Percentiles rank a stretch among this genome's conserved stretches.
Evolutionary conservation across 73 alveolate genomes (phyloP).

Genomic region (Paraurostyla sp.): DNA sequence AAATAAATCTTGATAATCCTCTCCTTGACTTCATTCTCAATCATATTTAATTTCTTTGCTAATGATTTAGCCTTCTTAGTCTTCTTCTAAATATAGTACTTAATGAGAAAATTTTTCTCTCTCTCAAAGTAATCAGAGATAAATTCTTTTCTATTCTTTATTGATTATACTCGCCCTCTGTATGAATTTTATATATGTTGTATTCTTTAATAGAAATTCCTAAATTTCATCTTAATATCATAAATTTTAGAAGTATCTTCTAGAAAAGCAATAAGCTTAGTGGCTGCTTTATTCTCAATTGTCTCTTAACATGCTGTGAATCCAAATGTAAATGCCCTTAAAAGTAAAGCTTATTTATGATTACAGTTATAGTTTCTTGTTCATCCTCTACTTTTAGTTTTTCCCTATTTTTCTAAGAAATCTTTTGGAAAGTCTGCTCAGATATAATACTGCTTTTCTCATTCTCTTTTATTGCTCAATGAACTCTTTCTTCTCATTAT

Average conservation of each 20-base stretch:
- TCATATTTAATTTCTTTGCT: not conserved
- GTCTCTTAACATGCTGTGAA: not conserved
- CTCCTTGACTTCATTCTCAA: constrained; percentile 20
- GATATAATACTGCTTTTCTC: not conserved
- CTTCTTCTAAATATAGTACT: constrained; percentile 13
- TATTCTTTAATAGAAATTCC: not conserved
- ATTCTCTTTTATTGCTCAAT: not conserved
- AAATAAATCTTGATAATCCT: constrained; percentile 1
- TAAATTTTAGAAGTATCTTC: constrained; percentile 27
- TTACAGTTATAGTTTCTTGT: not conserved
- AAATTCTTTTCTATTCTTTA: not conserved
- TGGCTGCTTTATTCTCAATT: constrained; percentile 9
- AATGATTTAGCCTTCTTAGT: not conserved
- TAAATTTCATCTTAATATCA: constrained; percentile 15
- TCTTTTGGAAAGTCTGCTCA: constrained; percentile 9
- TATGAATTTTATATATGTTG: constrained; percentile 1
- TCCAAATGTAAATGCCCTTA: not conserved
- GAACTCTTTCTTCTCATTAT: not conserved
- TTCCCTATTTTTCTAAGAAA: not conserved
- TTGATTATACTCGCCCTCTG: not conserved
- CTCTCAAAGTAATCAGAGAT: constrained; percentile 13
- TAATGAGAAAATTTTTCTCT: constrained; percentile 12
- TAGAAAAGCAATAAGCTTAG: not conserved
- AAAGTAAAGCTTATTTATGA: not conserved
- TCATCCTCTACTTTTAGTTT: not conserved